Evolutionary conservation across 805 yeast species (phyloP).

Genomic region (Nadsonia fulvescens): DNA sequence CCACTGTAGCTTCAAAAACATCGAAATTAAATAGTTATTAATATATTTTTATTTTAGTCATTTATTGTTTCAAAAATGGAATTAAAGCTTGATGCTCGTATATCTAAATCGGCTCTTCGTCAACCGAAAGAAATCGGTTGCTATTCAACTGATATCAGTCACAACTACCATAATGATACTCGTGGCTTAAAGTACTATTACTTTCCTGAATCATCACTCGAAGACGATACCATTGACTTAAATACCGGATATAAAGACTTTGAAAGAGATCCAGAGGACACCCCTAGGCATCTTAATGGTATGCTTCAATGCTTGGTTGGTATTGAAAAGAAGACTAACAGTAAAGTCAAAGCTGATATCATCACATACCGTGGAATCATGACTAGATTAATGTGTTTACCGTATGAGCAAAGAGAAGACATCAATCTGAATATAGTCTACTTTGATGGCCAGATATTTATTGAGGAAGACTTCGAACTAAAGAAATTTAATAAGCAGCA

Average conservation of each 20-base stretch:
- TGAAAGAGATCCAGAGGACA: constrained; percentile 30
- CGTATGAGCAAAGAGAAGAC: constrained; percentile 38
- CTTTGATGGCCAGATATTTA: constrained; percentile 39
- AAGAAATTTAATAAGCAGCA: constrained; percentile 9
- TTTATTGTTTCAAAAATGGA: no score
- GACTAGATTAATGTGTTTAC: constrained; percentile 52
- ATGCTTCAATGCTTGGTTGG: constrained; percentile 35
- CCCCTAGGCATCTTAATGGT: constrained; percentile 32
- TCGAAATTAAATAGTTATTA: no score
- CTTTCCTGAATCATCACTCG: constrained; percentile 56
- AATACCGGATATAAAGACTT: constrained; percentile 46
- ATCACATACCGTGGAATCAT: constrained; percentile 76
- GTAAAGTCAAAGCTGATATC: constrained; percentile 42
- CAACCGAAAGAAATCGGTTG: constrained; percentile 70
- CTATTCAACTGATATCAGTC: constrained; percentile 42
- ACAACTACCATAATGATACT: constrained; percentile 26
- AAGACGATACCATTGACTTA: constrained; percentile 40
- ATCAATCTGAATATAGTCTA: constrained; percentile 44
- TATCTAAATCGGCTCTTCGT: no score
- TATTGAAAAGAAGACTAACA: constrained; percentile 32
- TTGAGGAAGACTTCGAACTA: constrained; percentile 21
- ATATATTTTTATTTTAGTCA: no score
- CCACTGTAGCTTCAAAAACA: no score
- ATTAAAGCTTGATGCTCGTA: no score
- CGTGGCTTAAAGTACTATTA: constrained; percentile 54